Conservation (phyloP, 2,329 filamentous ascomycete genomes). For the Pestalotiopsis sp. region DNA sequence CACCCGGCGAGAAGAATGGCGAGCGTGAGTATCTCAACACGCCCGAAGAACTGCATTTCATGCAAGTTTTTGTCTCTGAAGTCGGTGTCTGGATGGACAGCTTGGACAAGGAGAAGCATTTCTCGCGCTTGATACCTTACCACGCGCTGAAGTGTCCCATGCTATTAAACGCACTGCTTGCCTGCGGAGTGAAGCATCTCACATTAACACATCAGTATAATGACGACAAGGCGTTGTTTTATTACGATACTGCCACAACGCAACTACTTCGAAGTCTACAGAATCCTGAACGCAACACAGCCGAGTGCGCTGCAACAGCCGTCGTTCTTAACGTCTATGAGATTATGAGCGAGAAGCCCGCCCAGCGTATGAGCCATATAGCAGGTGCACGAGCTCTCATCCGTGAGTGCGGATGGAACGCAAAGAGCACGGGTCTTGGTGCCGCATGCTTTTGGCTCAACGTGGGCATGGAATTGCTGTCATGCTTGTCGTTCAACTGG, state of each 20-base stretch:
- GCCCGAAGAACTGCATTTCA: constrained; percentile 80
- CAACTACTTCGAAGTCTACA: constrained; percentile 77
- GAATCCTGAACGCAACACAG: constrained; percentile 81
- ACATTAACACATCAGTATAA: constrained; percentile 67
- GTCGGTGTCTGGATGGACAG: constrained; percentile 95
- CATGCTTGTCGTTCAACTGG: constrained; percentile 86
- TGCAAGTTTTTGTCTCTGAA: constrained; percentile 91
- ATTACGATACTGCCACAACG: constrained; percentile 84
- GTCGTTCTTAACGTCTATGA: constrained; percentile 92
- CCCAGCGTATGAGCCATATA: constrained; percentile 87
- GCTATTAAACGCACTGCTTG: constrained; percentile 85
- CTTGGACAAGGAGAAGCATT: constrained; percentile 84
- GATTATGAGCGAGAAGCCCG: constrained; percentile 81
- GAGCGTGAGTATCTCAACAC: constrained; percentile 69
- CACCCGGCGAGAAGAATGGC: constrained; percentile 40
- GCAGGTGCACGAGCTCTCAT: constrained; percentile 83
- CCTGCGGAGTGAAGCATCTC: constrained; percentile 84
- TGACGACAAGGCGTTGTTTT: constrained; percentile 77
- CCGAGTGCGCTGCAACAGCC: constrained; percentile 84
- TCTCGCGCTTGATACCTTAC: constrained; percentile 82
- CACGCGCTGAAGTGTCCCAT: constrained; percentile 82
- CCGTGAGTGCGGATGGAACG: constrained; percentile 88
- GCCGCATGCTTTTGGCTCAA: constrained; percentile 95
- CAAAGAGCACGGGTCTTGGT: constrained; percentile 75
- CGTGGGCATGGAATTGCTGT: constrained; percentile 86